Base-by-base conservation (phyloP, 1,284 basidiomycete genomes). In the Kalmanozyma brasiliensis region DNA sequence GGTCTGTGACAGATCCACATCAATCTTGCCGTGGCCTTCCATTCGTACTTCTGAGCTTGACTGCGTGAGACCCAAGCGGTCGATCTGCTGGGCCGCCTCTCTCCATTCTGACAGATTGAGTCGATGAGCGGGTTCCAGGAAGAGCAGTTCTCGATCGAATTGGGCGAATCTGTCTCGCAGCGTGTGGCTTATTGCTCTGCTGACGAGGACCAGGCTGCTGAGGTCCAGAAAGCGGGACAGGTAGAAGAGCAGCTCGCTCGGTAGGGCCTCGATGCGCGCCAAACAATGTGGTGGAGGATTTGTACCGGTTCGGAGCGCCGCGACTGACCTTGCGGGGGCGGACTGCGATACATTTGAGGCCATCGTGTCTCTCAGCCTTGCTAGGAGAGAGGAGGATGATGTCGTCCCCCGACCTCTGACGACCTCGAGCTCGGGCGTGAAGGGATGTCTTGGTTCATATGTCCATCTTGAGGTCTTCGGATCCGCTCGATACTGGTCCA, bases 81-180 rank as follows among this genome's bases (percentile, higher is more conserved):
- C 45, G 9, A 64, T 22, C 23, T 52, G 33, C 11, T 49, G 37
- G 3, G 64, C 64, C 1, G 64, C 64, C 8, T 67, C 49, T 32
- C 64, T 57, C 64, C 64, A 67, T 30, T 67, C 64, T 9, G 52
- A 44, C 16, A 67, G 35, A 29, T 57, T 61, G 11, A 67, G 52
- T 8, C 64, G 48, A 45, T 67, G 58, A 1, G 36, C 26, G 9
- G 64, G 64, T 20, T 67, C 64, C 14, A 67, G 35, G 33, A 52
- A 67, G 5, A 67, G 43, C 22, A 59, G 38, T 42, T 56, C 45
- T 48, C 64, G 47, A 38, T 57, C 64, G 37, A 67, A 67, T 24
- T 67, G 64, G 6, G 24, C 33, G 19, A 61, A 67, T 8, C 47
- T 52, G 16, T 23, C 22, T 0, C 64, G 43, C 4, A 67, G 30